A percentile compares a stretch with the other conserved stretches of the same genome.
Conservation (phyloP, 345 rosid genomes). For the Sonneratia caseolaris region DNA sequence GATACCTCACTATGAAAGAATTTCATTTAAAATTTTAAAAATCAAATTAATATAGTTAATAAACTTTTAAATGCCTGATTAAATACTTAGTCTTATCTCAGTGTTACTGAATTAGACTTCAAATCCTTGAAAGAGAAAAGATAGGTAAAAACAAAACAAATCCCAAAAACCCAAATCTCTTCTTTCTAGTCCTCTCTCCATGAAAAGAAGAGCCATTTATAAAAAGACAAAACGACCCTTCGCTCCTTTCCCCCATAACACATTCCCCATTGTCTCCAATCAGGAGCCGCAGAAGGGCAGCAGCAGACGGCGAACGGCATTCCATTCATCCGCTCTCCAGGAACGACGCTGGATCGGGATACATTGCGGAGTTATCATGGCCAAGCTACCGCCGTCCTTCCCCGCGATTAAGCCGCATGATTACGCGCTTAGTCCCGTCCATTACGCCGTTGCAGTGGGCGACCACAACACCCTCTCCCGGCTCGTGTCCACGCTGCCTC, state of each 20-base stretch:
- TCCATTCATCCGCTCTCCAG: background rate
- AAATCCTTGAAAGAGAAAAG: background rate
- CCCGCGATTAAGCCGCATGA: conserved; percentile 46
- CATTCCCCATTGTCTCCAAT: conserved; percentile 5
- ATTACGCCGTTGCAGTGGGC: conserved; percentile 66
- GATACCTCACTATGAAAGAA: too few species aligned
- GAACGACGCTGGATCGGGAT: background rate
- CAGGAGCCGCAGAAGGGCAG: background rate
- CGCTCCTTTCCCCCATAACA: conserved; percentile 10
- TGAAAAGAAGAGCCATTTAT: background rate
- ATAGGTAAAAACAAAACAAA: background rate
- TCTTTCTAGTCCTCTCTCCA: conserved; percentile 7
- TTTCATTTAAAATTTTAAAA: too few species aligned
- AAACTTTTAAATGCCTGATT: too few species aligned
- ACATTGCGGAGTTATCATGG: conserved; percentile 15
- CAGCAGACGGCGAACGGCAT: background rate
- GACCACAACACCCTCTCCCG: conserved; percentile 63
- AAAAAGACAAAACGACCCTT: conserved; percentile 8
- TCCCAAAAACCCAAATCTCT: background rate
- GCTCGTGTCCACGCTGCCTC: conserved; percentile 57
- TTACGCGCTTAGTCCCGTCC: conserved; percentile 77
- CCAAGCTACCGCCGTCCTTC: conserved; percentile 29
- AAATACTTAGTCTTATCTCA: too few species aligned
- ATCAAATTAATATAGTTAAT: too few species aligned
- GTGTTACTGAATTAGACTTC: too few species aligned